These are phyloP conservation scores for Passiflora organensis DNA, from an alignment of 345 rosid genomes.

Conservation along the genomic window DNA sequence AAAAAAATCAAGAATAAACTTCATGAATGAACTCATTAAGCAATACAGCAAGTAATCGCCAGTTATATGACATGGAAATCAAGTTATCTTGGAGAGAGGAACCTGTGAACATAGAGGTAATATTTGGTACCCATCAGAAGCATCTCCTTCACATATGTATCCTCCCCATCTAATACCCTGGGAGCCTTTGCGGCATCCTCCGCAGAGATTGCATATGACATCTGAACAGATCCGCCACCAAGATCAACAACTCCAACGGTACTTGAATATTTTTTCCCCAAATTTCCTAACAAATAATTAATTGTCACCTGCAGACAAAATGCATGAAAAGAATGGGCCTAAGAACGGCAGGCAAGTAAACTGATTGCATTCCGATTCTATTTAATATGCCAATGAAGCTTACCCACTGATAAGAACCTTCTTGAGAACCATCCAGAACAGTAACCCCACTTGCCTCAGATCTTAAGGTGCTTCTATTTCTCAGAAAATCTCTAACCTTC, in stretches of 20 bases:
- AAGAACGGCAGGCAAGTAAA: neutral
- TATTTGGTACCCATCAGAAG: slow-evolving; percentile 64
- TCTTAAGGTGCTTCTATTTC: slow-evolving; percentile 66
- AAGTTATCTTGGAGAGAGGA: slow-evolving; percentile 11
- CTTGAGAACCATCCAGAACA: slow-evolving; percentile 93
- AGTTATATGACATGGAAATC: slow-evolving; percentile 4
- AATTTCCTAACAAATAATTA: slow-evolving; percentile 71
- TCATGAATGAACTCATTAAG: slow-evolving; percentile 1
- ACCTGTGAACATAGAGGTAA: slow-evolving; percentile 96
- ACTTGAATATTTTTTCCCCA: slow-evolving; percentile 63
- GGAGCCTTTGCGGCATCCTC: slow-evolving; percentile 77
- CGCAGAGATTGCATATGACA: slow-evolving; percentile 95
- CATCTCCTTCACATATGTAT: slow-evolving; percentile 76
- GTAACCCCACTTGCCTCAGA: slow-evolving; percentile 54
- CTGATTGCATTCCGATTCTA: neutral
- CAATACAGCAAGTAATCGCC: neutral
- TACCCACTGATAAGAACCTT: slow-evolving; percentile 99
- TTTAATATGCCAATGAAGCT: slow-evolving; percentile 15
- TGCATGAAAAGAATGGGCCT: neutral
- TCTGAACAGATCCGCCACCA: slow-evolving; percentile 99
- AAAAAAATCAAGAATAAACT: neutral
- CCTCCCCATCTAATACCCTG: slow-evolving; percentile 59
- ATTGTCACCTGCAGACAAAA: slow-evolving; percentile 71
- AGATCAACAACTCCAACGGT: slow-evolving; percentile 98
- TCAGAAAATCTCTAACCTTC: slow-evolving; percentile 84